These are phyloP conservation scores for Lipomyces spencermartinsiae DNA, from an alignment of 805 yeast genomes.

Conservation along the genomic window DNA sequence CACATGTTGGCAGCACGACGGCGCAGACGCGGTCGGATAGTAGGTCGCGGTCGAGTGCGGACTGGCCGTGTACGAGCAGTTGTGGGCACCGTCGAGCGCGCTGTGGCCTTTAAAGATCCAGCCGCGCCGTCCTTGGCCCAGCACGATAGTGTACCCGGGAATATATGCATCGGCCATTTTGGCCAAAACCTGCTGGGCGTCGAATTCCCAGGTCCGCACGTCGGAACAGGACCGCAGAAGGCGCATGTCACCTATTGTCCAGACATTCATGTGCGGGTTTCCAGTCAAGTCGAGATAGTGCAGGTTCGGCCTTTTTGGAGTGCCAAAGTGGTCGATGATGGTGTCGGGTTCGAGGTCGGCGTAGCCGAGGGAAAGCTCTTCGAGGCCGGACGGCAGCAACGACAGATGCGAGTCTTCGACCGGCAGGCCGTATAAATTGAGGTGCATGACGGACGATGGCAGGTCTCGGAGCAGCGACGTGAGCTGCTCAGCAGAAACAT, in stretches of 20 bases:
- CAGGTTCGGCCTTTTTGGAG: conserved; percentile 45
- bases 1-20: conserved; percentile 32
- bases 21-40: conserved; percentile 7
- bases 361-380: conserved; percentile 45
- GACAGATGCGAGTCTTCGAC: conserved; percentile 50
- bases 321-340: conserved; percentile 41
- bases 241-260: conserved; percentile 60
- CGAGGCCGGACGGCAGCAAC: conserved; percentile 43
- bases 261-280: conserved; percentile 62
- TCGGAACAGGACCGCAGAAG: conserved; percentile 55
- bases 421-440: conserved; percentile 72
- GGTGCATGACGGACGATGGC: conserved; percentile 52
- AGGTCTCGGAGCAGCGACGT: conserved; percentile 54
- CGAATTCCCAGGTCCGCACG: conserved; percentile 69
- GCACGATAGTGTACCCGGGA: conserved; percentile 48
- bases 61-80: conserved; percentile 24
- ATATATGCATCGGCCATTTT: conserved; percentile 43
- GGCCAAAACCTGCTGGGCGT: conserved; percentile 41
- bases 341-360: conserved; percentile 42
- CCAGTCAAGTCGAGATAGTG: conserved; percentile 71
- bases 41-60: conserved; percentile 5
- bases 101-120: conserved; percentile 63
- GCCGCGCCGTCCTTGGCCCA: conserved; percentile 73
- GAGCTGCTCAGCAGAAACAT: conserved; percentile 58
- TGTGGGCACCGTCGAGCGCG: conserved; percentile 17